These are phyloP conservation scores for Aspergillus sergii DNA, from an alignment of 2,329 filamentous ascomycete species.

Conservation along the genomic window DNA sequence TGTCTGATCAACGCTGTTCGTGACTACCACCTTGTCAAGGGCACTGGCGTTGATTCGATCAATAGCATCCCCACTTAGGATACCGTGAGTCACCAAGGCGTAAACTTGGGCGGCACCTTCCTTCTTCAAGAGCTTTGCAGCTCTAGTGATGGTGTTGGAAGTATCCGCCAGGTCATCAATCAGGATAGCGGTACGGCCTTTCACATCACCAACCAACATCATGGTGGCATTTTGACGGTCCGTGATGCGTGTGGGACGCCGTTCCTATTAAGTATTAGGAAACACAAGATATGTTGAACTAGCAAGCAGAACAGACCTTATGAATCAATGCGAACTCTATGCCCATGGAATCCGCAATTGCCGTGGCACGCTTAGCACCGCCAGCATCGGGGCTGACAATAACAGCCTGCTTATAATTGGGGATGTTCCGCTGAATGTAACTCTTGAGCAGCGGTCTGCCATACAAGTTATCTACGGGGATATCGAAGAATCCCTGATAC, in stretches of 20 bases:
- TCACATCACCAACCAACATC: constrained; percentile 90
- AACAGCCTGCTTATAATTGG: constrained; percentile 81
- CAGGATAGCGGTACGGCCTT: constrained; percentile 79
- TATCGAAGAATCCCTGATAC: constrained; percentile 98
- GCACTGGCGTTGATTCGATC: constrained; percentile 90
- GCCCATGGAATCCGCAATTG: constrained; percentile 88
- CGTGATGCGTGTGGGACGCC: constrained; percentile 81
- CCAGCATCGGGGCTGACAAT: constrained; percentile 96
- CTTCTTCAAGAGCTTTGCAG: constrained; percentile 94
- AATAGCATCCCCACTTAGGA: constrained; percentile 93
- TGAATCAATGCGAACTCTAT: constrained; percentile 98
- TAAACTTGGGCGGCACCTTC: constrained; percentile 87
- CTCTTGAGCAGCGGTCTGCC: constrained; percentile 60
- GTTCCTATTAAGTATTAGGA: constrained; percentile 62
- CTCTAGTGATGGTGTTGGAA: constrained; percentile 93
- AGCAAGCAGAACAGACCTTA: constrained; percentile 65
- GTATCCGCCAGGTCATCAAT: constrained; percentile 96
- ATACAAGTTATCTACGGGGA: constrained; percentile 97
- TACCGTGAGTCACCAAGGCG: constrained; percentile 90
- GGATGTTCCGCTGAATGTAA: constrained; percentile 77
- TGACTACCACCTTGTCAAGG: constrained; percentile 91
- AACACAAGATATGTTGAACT: background rate
- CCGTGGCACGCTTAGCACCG: constrained; percentile 92
- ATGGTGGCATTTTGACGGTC: constrained; percentile 82
- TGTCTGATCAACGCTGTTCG: constrained; percentile 89